These are phyloP conservation scores for Starmera stellimalicola DNA, from an alignment of 1,139 yeast genomes.

Conservation along the genomic window DNA sequence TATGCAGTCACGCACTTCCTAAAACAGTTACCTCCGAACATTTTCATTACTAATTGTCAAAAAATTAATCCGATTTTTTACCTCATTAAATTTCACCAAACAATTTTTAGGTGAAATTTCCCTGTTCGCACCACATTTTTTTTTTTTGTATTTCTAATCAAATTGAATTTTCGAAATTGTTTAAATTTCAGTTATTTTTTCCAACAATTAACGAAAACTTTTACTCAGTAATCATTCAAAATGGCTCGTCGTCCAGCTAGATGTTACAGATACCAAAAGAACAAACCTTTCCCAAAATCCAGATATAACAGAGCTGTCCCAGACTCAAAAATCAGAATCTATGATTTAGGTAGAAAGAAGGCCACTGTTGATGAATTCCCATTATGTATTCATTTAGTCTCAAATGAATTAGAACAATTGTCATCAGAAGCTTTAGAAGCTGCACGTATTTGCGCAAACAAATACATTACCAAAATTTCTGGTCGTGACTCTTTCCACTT, in stretches of 20 bases:
- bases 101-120: no score
- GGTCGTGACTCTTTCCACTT: constrained; percentile 99
- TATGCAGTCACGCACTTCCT: no score
- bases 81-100: no score
- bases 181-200: not conserved
- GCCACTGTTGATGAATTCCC: constrained; percentile 99
- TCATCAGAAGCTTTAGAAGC: constrained; percentile 99
- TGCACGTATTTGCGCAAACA: constrained; percentile 99
- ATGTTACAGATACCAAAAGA: constrained; percentile 99
- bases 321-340: constrained; percentile 98
- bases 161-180: constrained; percentile 2
- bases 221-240: constrained; percentile 31
- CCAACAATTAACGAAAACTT: not conserved
- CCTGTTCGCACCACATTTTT: no score
- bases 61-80: no score
- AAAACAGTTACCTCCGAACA: constrained; percentile 5
- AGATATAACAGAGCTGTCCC: constrained; percentile 99
- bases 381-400: constrained; percentile 96
- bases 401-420: constrained; percentile 98
- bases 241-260: constrained; percentile 99
- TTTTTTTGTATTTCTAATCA: constrained; percentile 14
- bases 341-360: constrained; percentile 99
- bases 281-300: constrained; percentile 99
- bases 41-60: no score
- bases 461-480: constrained; percentile 93